Conservation (phyloP, 495 filamentous ascomycete genomes). For the Penicillium ucsense region DNA sequence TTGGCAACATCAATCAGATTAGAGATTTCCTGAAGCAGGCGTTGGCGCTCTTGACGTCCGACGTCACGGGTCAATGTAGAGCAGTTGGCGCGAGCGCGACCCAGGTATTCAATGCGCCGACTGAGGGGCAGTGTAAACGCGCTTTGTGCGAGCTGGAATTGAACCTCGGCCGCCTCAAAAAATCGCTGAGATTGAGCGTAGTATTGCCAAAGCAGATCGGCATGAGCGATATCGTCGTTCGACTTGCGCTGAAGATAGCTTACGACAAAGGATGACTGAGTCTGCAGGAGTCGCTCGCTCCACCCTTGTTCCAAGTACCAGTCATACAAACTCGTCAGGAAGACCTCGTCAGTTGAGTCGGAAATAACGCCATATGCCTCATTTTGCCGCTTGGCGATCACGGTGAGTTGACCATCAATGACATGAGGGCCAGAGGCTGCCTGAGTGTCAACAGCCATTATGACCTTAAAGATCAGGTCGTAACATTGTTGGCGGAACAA, state of each 20-base stretch:
- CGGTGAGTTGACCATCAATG: conserved; percentile 67
- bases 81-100: conserved; percentile 77
- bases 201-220: conserved; percentile 89
- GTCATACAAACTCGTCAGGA: conserved; percentile 89
- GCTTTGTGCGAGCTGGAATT: conserved; percentile 73
- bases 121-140: conserved; percentile 65
- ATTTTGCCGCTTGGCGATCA: conserved; percentile 62
- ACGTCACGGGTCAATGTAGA: conserved; percentile 63
- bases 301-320: conserved; percentile 85
- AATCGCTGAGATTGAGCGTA: conserved; percentile 69
- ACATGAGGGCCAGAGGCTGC: conserved; percentile 54
- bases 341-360: conserved; percentile 78
- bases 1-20: conserved; percentile 88
- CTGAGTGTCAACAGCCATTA: conserved; percentile 64
- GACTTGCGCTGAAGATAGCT: conserved; percentile 75
- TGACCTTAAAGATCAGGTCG: conserved; percentile 64
- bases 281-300: conserved; percentile 72
- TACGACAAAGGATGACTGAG: conserved; percentile 73
- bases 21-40: conserved; percentile 68
- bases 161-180: conserved; percentile 77
- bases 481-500: conserved; percentile 71
- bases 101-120: conserved; percentile 79
- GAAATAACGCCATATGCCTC: conserved; percentile 87
- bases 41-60: conserved; percentile 62
- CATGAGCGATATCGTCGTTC: conserved; percentile 55